phyloP scores from a whole-genome alignment of 192 early-diverging fungal genomes.

The Obelidium mucronatum region DNA sequence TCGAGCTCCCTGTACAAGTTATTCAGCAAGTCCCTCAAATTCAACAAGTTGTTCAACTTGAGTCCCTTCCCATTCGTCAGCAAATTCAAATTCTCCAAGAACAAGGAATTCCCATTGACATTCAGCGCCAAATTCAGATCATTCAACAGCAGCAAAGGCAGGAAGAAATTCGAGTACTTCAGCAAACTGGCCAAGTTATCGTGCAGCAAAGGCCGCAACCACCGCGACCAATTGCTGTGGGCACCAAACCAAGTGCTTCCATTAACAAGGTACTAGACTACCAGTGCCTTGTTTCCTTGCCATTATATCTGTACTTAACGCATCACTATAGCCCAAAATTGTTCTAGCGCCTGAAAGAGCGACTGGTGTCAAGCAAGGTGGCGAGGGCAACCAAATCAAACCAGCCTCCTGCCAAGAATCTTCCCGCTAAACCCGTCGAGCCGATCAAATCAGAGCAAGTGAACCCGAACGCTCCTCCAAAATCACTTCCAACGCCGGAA shows the following conservation, averaged over 20 bases:
- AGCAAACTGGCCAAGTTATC: not conserved
- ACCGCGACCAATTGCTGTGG: not conserved
- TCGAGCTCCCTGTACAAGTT: too few species aligned
- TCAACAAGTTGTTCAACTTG: too few species aligned
- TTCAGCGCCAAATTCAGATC: not conserved
- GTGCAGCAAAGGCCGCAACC: not conserved
- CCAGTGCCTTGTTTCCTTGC: too few species aligned
- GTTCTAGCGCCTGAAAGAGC: not conserved
- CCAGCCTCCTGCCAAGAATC: not conserved
- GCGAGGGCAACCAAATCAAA: not conserved
- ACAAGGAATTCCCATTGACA: too few species aligned
- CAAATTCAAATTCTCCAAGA: too few species aligned
- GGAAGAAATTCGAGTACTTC: not conserved
- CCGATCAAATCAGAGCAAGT: not conserved
- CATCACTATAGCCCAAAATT: not conserved
- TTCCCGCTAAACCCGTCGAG: not conserved
- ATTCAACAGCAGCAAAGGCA: not conserved
- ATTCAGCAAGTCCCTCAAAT: too few species aligned
- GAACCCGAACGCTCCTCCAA: not conserved
- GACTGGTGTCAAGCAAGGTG: not conserved
- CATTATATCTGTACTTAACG: too few species aligned
- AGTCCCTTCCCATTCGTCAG: too few species aligned
- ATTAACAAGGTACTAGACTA: too few species aligned
- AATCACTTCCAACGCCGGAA: not conserved
- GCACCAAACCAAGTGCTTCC: not conserved